Evolutionary conservation across 108 stramenopile genomes (phyloP), one percentile per base, ranked within the genome.

Genomic region (Skeletonema menzelii): DNA sequence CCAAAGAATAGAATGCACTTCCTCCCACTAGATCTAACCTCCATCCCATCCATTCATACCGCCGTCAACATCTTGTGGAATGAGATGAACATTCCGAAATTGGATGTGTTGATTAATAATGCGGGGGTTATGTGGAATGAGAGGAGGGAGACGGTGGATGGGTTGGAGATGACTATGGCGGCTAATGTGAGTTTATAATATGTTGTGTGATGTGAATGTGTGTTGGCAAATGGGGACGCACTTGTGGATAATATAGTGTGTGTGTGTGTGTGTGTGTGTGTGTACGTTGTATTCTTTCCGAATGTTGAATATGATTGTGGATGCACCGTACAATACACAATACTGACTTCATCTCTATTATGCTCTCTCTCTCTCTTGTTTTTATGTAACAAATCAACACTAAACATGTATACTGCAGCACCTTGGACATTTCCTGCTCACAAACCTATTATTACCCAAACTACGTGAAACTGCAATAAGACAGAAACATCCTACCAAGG

Each of bases 71-170:
- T 61, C 27, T 72, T 70, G 17, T 27, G 53, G 5, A 13, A 35
- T 11, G 35, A 62, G 5, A 17, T 84, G 66, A 27, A 70, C 11
- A 56, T 78, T 40, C 72, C 61, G 64, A n/a, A n/a, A n/a, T 83
- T 67, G 49, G 83, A 95, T 82, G 70, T 88, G 2, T 65, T 95
- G 8, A 87, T 96, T 24, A 88, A 89, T 82, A 96, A 96, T 82
- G 95, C 95, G 20, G 95, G 95, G 31, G 80, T 96, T 56, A 91
- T 96, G 92, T 89, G 86, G 80, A 82, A 81, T 7, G 70, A 72
- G 13, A 77, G 87, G 58, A 78, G 69, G 35, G 76, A 80, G 24
- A 69, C 67, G 15, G 79, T 64, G 53, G 88, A 89, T 73, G 92
- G 91, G 31, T 63, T 73, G 13, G 95, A 96, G 73, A 70, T 89